phyloP scores from a whole-genome alignment of 1,284 basidiomycete genomes.

The Rhodotorula sp. region DNA sequence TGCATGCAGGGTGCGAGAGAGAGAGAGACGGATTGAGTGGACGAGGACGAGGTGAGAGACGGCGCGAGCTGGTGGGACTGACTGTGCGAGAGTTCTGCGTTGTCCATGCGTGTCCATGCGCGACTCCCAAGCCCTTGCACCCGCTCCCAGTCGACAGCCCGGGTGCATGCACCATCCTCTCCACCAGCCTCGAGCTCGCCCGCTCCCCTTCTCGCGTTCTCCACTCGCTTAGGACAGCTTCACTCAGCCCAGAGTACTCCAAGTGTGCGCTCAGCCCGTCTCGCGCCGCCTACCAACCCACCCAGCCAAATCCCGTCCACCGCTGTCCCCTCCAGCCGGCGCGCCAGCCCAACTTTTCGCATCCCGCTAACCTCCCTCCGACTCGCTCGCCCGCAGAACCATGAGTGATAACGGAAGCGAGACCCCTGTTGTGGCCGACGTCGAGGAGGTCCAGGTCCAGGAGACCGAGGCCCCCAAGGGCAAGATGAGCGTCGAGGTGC shows the following conservation, averaged over 20 bases:
- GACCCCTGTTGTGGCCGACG: slow-evolving; percentile 54
- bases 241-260: slow-evolving; percentile 18
- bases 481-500: slow-evolving; percentile 86
- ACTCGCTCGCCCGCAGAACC: neutral
- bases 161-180: too few species aligned
- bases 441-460: slow-evolving; percentile 56
- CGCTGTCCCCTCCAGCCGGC: neutral
- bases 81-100: slow-evolving; percentile 27
- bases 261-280: neutral
- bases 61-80: neutral
- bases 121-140: too few species aligned
- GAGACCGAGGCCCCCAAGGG: slow-evolving; percentile 83
- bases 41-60: neutral
- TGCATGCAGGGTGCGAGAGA: neutral
- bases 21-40: neutral
- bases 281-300: neutral
- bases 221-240: slow-evolving; percentile 37
- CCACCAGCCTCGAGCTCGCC: neutral
- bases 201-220: neutral
- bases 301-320: neutral
- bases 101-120: neutral
- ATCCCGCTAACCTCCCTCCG: neutral
- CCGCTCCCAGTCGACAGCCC: too few species aligned
- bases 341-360: neutral
- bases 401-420: slow-evolving; percentile 41